These are phyloP conservation scores for Jasminum sambac DNA, from an alignment of 257 asterid genomes.

Conservation along the genomic window DNA sequence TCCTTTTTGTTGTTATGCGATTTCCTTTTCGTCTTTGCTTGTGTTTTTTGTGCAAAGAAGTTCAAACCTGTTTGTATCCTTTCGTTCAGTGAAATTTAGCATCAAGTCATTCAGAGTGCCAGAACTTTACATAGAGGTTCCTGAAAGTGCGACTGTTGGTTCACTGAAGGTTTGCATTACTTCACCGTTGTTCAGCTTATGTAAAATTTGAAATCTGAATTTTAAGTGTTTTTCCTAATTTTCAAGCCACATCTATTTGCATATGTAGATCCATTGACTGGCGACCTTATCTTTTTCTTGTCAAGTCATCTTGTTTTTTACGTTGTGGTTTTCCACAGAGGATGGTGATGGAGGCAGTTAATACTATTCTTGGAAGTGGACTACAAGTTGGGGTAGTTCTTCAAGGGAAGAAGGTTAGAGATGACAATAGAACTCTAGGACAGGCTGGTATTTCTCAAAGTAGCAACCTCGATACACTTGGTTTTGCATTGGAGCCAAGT, in stretches of 20 bases:
- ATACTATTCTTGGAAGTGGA: slow-evolving; percentile 60
- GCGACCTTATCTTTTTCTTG: neutral
- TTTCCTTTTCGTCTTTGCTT: slow-evolving; percentile 16
- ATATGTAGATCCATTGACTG: slow-evolving; percentile 1
- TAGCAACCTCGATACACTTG: slow-evolving; percentile 54
- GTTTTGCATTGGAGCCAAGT: slow-evolving; percentile 66
- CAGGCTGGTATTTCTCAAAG: slow-evolving; percentile 70
- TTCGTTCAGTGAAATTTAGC: slow-evolving; percentile 72
- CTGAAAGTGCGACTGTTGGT: slow-evolving; percentile 88
- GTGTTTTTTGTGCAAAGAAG: neutral
- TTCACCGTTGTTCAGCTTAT: slow-evolving; percentile 15
- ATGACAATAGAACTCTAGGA: slow-evolving; percentile 62
- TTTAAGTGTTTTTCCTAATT: neutral
- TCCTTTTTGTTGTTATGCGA: slow-evolving; percentile 4
- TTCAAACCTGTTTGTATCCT: slow-evolving; percentile 26
- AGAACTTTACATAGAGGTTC: slow-evolving; percentile 89
- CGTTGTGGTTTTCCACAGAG: slow-evolving; percentile 42
- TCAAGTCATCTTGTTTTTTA: slow-evolving; percentile 12
- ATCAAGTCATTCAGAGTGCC: slow-evolving; percentile 95
- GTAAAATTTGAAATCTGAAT: slow-evolving; percentile 1
- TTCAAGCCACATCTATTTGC: neutral
- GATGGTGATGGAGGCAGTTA: slow-evolving; percentile 75
- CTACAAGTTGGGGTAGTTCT: slow-evolving; percentile 69
- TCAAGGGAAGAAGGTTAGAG: slow-evolving; percentile 74
- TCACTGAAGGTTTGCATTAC: slow-evolving; percentile 68